phyloP scores from a whole-genome alignment of 768 basidiomycete species.

The Mycena latifolia region DNA sequence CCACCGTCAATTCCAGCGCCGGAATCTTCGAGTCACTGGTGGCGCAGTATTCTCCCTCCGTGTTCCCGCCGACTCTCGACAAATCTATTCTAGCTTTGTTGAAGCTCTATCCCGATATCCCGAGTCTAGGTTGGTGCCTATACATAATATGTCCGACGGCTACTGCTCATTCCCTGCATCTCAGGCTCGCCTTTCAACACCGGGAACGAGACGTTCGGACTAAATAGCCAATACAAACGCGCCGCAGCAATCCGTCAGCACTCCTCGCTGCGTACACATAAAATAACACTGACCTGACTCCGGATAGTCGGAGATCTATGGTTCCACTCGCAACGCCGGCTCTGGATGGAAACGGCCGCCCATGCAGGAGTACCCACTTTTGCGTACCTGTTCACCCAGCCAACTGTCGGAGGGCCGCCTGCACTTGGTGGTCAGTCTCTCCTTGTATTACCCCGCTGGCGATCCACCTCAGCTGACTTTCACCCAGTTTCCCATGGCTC shows the following conservation, averaged over 20 bases:
- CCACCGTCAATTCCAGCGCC: slow-evolving; percentile 40
- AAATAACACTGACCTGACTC: neutral
- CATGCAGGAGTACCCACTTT: slow-evolving; percentile 47
- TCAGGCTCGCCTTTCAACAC: slow-evolving; percentile 59
- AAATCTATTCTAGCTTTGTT: slow-evolving; percentile 41
- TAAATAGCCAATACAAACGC: slow-evolving; percentile 53
- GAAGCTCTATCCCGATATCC: slow-evolving; percentile 55
- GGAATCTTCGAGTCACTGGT: slow-evolving; percentile 37
- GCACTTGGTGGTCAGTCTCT: slow-evolving; percentile 45
- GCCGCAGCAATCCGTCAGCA: slow-evolving; percentile 36
- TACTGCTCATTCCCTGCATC: neutral
- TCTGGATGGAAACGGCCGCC: slow-evolving; percentile 49
- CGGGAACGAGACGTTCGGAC: slow-evolving; percentile 56
- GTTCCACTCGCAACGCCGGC: slow-evolving; percentile 45
- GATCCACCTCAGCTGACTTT: neutral
- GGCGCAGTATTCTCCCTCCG: slow-evolving; percentile 42
- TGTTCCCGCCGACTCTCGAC: slow-evolving; percentile 32
- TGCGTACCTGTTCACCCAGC: slow-evolving; percentile 55
- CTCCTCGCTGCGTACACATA: neutral
- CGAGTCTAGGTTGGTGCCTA: slow-evolving; percentile 41
- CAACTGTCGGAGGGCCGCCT: slow-evolving; percentile 35
- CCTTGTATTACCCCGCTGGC: slow-evolving; percentile 29
- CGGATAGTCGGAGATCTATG: slow-evolving; percentile 37
- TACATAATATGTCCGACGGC: neutral
- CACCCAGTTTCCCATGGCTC: slow-evolving; percentile 45